Conservation (phyloP, 345 rosid genomes). For the Sonneratia alba region DNA sequence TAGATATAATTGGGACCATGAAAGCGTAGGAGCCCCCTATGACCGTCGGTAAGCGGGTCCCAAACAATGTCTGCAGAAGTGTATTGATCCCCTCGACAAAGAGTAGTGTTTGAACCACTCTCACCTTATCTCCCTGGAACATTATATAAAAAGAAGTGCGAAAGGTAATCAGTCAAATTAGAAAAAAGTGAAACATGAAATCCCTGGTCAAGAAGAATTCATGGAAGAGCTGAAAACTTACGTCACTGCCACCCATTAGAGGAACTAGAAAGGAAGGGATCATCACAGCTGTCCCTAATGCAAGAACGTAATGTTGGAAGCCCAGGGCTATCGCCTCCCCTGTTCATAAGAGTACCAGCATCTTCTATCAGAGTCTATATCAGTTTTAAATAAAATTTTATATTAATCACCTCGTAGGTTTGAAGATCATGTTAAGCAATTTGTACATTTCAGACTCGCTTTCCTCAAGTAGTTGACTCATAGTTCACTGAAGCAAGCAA, state of each 20-base stretch:
- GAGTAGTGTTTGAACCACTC: constrained; percentile 85
- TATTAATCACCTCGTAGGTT: background rate
- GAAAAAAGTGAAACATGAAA: background rate
- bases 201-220: background rate
- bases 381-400: background rate
- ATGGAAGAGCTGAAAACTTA: constrained; percentile 20
- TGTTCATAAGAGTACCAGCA: constrained; percentile 17
- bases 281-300: constrained; percentile 98
- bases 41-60: constrained; percentile 87
- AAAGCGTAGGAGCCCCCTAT: constrained; percentile 95
- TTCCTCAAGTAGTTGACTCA: background rate
- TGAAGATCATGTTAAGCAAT: background rate
- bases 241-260: constrained; percentile 89
- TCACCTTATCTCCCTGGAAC: constrained; percentile 85
- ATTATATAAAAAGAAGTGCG: constrained; percentile 5
- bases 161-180: background rate
- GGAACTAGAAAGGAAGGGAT: constrained; percentile 97
- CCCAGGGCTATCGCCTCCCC: constrained; percentile 93
- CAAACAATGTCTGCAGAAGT: constrained; percentile 83
- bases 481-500: background rate
- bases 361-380: background rate
- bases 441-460: background rate
- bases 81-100: constrained; percentile 92
- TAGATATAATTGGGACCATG: constrained; percentile 94
- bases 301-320: constrained; percentile 88